A percentile compares a stretch with the other conserved stretches of the same genome.
These are phyloP conservation scores for Clausena lansium DNA, from an alignment of 345 rosid genomes.

Conservation along the genomic window DNA sequence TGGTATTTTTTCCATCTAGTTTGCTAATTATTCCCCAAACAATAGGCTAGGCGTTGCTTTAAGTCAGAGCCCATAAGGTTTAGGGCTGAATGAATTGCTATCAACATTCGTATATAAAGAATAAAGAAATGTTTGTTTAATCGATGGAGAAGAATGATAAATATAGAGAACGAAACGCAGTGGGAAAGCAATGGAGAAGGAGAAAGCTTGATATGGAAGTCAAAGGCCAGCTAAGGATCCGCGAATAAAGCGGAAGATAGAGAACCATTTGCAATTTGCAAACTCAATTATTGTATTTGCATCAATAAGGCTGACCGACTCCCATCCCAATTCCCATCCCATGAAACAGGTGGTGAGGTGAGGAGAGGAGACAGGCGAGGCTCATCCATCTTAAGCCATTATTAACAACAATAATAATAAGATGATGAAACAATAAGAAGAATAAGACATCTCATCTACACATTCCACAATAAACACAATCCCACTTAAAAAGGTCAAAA, in stretches of 20 bases:
- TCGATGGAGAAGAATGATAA: neutral
- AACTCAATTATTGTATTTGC: neutral
- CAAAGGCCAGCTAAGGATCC: constrained; percentile 13
- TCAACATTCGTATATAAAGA: neutral
- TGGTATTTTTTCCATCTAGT: too few relatives aligned
- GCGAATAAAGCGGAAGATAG: neutral
- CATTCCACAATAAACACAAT: neutral
- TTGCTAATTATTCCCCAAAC: too few relatives aligned
- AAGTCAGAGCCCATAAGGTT: neutral
- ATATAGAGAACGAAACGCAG: neutral
- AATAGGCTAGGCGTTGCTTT: neutral
- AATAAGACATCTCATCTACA: neutral
- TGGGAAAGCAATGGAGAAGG: neutral
- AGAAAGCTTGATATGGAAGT: constrained; percentile 10
- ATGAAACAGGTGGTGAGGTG: too few relatives aligned
- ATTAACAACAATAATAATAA: too few relatives aligned
- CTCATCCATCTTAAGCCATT: neutral
- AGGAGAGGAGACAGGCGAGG: too few relatives aligned
- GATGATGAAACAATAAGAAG: too few relatives aligned
- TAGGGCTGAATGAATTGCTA: neutral
- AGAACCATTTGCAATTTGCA: neutral
- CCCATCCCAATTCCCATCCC: too few relatives aligned
- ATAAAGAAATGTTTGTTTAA: neutral
- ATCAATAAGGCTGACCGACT: too few relatives aligned
- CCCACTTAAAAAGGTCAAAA: neutral